Base-by-base conservation (phyloP, 495 filamentous ascomycete species). In the Penicillium flavigenum region DNA sequence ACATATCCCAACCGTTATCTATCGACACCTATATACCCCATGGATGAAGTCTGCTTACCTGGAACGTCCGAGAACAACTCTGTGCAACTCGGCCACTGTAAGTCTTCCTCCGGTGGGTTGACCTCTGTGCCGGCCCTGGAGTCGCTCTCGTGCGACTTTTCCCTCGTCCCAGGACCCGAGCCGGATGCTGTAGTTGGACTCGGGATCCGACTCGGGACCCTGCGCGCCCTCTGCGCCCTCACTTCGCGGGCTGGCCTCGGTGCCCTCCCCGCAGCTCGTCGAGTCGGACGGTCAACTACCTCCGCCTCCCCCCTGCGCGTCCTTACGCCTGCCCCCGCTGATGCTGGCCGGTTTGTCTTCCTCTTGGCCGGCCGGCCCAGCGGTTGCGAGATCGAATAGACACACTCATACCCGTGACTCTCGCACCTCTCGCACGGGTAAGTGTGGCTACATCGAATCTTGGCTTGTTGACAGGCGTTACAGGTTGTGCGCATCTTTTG, bases 391-490 rank as follows among this genome's bases (percentile, higher is more conserved):
- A 77, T 72, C 49, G 75, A 78, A 58, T 80, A 80, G 34, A 79
- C 60, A 45, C 78, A 80, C 2, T 65, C 63, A 14, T 76, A 64
- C 12, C 74, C 72, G 29, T 78, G 74, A 39, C 69, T 78, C 42
- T 71, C 65, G 36, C 78, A 81, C 56, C 77, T 63, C 14, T 67
- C 69, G 53, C 78, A 81, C 2, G 70, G 69, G 12, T 73, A 75
- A 34, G 76, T 53, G 53, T 77, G 76, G 36, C 75, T 75, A 63
- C 78, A 81, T n/a, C 76, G 70, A 20, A 81, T 74, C 51, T 81
- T 81, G 12, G 72, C 74, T 47, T 79, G 70, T 45, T 79, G 75
- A 36, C 77, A 81, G 17, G 75, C 70, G 55, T 81, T 79, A 62
- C 78, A 81, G 0, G 77, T 79, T 1, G 71, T 72, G 48, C 77